phyloP scores from a whole-genome alignment of 2,329 filamentous ascomycete species.

The Dichotomopilus funicola region DNA sequence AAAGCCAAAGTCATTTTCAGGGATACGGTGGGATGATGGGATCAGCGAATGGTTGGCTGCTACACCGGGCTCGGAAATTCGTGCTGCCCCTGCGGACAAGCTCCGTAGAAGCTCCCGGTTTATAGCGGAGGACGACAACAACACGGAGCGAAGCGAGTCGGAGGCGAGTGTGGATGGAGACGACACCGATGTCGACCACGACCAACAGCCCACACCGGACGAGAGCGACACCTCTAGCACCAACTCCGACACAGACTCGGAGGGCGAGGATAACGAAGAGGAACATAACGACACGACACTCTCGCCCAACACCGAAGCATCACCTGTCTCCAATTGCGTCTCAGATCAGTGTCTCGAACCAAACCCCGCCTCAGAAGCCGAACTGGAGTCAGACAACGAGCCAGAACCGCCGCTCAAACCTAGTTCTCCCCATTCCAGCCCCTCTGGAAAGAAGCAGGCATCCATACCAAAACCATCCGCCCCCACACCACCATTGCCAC shows the following conservation, averaged over 20 bases:
- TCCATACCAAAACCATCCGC: not conserved
- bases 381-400: not conserved
- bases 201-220: not conserved
- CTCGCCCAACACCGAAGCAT: constrained; percentile 13
- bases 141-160: not conserved
- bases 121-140: not conserved
- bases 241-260: not conserved
- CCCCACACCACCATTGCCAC: not conserved
- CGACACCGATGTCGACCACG: not conserved
- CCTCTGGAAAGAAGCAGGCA: not conserved
- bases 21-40: constrained; percentile 33
- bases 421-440: no score
- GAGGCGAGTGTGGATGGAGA: not conserved
- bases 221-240: not conserved
- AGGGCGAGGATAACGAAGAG: not conserved
- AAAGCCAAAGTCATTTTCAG: constrained; percentile 16
- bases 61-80: constrained; percentile 12
- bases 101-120: not conserved
- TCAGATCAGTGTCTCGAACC: not conserved
- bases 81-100: not conserved
- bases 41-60: constrained; percentile 33
- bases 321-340: not conserved
- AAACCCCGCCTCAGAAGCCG: not conserved
- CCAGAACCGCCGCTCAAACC: not conserved
- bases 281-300: not conserved